Conservation (phyloP, 2,329 filamentous ascomycete genomes). For the Aspergillus sclerotialis region DNA sequence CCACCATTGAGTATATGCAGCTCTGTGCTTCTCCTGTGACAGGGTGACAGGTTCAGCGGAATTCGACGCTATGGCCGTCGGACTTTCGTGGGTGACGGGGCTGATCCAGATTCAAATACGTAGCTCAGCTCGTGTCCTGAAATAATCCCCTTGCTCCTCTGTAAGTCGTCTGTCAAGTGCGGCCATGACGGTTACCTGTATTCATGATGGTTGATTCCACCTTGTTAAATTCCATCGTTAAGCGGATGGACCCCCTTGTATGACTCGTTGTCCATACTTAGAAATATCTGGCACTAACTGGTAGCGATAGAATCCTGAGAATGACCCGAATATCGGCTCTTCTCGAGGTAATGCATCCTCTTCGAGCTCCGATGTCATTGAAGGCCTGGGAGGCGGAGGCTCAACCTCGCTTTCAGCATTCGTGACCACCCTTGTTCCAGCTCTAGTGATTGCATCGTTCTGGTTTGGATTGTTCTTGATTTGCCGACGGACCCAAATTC, state of each 20-base stretch:
- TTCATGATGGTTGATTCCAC: not conserved
- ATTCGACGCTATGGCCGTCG: not conserved
- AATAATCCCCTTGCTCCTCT: not conserved
- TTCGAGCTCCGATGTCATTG: constrained; percentile 22
- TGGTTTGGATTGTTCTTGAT: constrained; percentile 41
- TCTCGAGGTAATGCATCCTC: constrained; percentile 33
- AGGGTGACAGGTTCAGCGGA: not conserved
- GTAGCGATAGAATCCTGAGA: constrained; percentile 25
- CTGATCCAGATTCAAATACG: not conserved
- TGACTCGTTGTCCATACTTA: not conserved
- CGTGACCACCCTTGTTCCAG: constrained; percentile 43
- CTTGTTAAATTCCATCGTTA: not conserved
- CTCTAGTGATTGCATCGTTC: constrained; percentile 37
- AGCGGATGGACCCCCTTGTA: not conserved
- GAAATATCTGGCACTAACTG: not conserved
- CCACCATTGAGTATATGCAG: not conserved
- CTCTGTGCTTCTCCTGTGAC: not conserved
- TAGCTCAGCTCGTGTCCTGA: not conserved
- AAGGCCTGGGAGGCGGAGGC: constrained; percentile 21
- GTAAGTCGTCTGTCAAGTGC: not conserved
- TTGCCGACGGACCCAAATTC: constrained; percentile 37
- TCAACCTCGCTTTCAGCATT: constrained; percentile 47
- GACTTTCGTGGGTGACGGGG: not conserved
- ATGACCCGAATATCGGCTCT: constrained; percentile 37
- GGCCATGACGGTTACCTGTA: not conserved